phyloP scores from a whole-genome alignment of 2,329 filamentous ascomycete genomes.

The Ceratocystis ficicola region DNA sequence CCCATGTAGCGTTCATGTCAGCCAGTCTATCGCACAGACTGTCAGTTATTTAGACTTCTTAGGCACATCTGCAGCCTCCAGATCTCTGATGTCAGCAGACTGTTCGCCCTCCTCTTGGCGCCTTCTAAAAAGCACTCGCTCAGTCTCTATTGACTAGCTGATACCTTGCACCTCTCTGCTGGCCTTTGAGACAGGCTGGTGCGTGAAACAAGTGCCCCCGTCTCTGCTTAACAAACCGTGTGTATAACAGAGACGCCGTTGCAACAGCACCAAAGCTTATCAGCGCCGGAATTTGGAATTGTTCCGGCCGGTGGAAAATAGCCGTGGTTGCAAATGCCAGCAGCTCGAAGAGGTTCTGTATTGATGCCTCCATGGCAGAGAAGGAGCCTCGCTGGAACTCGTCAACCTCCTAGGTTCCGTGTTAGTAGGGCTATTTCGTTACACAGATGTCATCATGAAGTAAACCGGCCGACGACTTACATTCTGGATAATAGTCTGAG shows the following conservation, averaged over 20 bases:
- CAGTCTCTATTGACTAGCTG: not conserved
- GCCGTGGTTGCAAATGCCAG: conserved; percentile 54
- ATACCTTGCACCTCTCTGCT: not conserved
- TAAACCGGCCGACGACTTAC: conserved; percentile 29
- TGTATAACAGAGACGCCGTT: conserved; percentile 27
- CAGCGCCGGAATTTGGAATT: conserved; percentile 52
- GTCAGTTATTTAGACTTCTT: too few relatives aligned
- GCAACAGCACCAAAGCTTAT: conserved; percentile 45
- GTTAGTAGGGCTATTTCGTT: not conserved
- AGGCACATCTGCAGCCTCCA: too few relatives aligned
- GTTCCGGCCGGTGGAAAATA: conserved; percentile 46
- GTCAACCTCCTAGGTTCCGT: conserved; percentile 38
- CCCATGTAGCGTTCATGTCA: too few relatives aligned
- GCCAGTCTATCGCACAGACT: too few relatives aligned
- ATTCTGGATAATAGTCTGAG: conserved; percentile 50
- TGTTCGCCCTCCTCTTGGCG: too few relatives aligned
- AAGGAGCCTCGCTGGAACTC: conserved; percentile 51
- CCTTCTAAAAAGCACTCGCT: too few relatives aligned
- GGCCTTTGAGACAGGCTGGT: conserved; percentile 20
- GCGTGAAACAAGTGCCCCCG: conserved; percentile 30
- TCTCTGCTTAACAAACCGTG: conserved; percentile 27
- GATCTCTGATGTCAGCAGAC: too few relatives aligned
- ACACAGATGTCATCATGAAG: not conserved
- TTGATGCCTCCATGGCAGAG: conserved; percentile 53
- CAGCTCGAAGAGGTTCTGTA: conserved; percentile 60